Conservation (phyloP, 208 protist species). For the Strigomonas culicis region DNA sequence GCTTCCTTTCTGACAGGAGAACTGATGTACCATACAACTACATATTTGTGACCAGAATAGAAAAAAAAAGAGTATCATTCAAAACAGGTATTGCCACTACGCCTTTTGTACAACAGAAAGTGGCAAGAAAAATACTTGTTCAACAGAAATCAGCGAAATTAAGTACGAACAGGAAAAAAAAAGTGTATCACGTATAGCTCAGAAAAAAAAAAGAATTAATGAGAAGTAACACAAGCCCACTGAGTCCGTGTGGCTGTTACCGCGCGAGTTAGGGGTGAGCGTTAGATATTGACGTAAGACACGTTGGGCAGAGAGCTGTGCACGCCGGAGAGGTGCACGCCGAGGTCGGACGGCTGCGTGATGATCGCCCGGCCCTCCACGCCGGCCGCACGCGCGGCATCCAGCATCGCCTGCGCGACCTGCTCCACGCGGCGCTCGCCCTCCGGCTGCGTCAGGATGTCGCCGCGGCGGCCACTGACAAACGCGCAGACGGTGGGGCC, state of each 20-base stretch:
- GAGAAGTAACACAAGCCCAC: neutral
- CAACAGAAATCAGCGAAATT: too few relatives aligned
- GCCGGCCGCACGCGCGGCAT: conserved; percentile 43
- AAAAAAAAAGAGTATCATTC: conserved; percentile 20
- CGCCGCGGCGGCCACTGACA: conserved; percentile 53
- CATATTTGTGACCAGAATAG: too few relatives aligned
- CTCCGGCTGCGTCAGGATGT: conserved; percentile 45
- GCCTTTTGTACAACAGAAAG: too few relatives aligned
- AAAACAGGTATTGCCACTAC: too few relatives aligned
- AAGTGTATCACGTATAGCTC: neutral
- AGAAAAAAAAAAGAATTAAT: neutral
- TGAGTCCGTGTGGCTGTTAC: conserved; percentile 20
- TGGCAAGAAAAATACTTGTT: too few relatives aligned
- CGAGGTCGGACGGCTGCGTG: conserved; percentile 72
- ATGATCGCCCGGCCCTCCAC: conserved; percentile 71
- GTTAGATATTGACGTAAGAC: conserved; percentile 27
- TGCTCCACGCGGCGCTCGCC: conserved; percentile 50
- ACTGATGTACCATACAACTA: too few relatives aligned
- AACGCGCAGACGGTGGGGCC: conserved; percentile 80
- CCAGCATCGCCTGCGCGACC: conserved; percentile 77
- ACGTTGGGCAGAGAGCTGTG: conserved; percentile 34
- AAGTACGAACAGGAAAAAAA: too few relatives aligned
- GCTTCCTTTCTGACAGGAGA: too few relatives aligned
- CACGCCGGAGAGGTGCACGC: conserved; percentile 62
- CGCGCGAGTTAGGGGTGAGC: neutral